phyloP scores from a whole-genome alignment of 192 early-diverging fungal species.

The Obelidium mucronatum region DNA sequence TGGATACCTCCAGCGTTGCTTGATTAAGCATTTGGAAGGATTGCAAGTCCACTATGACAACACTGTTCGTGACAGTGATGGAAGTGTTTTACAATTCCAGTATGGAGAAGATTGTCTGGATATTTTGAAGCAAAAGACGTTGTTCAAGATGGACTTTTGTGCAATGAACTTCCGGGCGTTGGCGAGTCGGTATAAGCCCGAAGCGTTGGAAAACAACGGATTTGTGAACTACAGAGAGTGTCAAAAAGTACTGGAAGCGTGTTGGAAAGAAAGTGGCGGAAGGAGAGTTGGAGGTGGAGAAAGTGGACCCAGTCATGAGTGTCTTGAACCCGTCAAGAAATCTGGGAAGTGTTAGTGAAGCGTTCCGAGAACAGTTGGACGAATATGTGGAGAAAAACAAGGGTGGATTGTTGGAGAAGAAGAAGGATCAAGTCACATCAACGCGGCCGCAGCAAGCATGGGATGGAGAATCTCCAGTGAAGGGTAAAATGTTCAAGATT shows the following conservation, averaged over 20 bases:
- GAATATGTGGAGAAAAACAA: constrained; percentile 78
- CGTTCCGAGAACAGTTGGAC: constrained; percentile 76
- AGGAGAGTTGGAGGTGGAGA: constrained; percentile 4
- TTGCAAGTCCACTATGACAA: constrained; percentile 95
- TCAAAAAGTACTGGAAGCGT: constrained; percentile 78
- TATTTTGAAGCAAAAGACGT: constrained; percentile 91
- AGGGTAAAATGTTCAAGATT: constrained; percentile 83
- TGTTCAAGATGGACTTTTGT: constrained; percentile 91
- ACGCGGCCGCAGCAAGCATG: constrained; percentile 45
- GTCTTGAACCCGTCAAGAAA: constrained; percentile 80
- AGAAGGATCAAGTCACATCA: background rate
- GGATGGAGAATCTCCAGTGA: constrained; percentile 60
- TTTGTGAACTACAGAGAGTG: constrained; percentile 77
- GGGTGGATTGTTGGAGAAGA: constrained; percentile 59
- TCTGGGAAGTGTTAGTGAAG: constrained; percentile 90
- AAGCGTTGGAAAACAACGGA: constrained; percentile 58
- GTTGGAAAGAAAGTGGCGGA: constrained; percentile 67
- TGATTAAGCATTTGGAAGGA: constrained; percentile 99
- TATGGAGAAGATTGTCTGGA: constrained; percentile 99
- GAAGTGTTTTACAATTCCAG: constrained; percentile 95
- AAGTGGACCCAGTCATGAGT: constrained; percentile 73
- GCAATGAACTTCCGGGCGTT: constrained; percentile 89
- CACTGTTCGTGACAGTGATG: constrained; percentile 95
- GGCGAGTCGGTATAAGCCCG: constrained; percentile 80
- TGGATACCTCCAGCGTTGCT: constrained; percentile 98